Evolutionary conservation across 441 rosid species (phyloP).

Genomic region (Arabidopsis lyrata): DNA sequence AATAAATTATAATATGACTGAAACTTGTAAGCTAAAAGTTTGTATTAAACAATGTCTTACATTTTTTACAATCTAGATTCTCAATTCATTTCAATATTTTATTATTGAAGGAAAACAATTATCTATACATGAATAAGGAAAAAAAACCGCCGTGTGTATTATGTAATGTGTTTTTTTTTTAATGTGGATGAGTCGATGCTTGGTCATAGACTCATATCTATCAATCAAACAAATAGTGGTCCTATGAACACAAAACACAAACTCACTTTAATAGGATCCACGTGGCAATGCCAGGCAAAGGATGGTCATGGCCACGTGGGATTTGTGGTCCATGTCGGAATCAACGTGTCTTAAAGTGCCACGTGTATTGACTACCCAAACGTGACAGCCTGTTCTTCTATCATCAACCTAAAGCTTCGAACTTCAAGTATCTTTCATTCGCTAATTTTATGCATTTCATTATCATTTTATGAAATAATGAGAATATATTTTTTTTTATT

Average conservation of each 20-base stretch:
- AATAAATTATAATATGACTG: neutral
- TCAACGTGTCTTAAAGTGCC: conserved; percentile 34
- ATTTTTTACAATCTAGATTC: too few relatives aligned
- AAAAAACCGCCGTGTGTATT: conserved; percentile 32
- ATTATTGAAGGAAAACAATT: neutral
- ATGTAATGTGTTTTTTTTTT: conserved; percentile 19
- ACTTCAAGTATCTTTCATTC: conserved; percentile 16
- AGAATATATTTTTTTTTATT: neutral
- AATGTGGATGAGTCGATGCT: conserved; percentile 26
- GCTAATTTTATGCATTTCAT: neutral
- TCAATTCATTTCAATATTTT: neutral
- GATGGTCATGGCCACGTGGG: conserved; percentile 63
- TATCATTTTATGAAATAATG: neutral
- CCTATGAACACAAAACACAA: conserved; percentile 45
- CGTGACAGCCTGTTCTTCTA: conserved; percentile 35
- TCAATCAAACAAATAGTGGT: conserved; percentile 56
- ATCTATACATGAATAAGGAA: neutral
- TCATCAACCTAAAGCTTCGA: conserved; percentile 16
- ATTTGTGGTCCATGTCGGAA: conserved; percentile 56
- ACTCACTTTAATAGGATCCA: conserved; percentile 43
- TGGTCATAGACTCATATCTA: conserved; percentile 27
- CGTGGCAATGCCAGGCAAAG: conserved; percentile 62
- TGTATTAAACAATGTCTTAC: too few relatives aligned
- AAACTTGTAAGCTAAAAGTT: neutral
- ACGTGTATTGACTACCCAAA: conserved; percentile 40